Base-by-base conservation (phyloP, 148 eudicot species). In the Simmondsia chinensis region DNA sequence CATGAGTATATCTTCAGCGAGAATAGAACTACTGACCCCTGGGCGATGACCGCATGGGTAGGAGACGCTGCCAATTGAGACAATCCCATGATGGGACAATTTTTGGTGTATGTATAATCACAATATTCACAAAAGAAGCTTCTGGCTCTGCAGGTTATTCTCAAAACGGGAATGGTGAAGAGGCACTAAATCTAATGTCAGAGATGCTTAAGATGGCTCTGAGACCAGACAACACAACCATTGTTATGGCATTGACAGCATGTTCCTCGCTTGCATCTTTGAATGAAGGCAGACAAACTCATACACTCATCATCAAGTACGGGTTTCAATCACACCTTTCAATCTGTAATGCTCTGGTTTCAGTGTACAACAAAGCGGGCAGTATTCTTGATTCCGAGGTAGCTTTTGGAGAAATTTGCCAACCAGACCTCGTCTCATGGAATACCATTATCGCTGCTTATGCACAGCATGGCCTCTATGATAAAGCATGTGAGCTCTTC, bases 311-410 rank as follows among this genome's bases (percentile, higher is more conserved):
- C 43, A 33, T 64, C 7, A 64, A 59, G 52, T 37, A 28, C 20
- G 65, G 70, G 39, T 54, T 42, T 27, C 39, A 30, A 7, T 41
- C 50, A 33, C 36, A 53, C 48, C 46, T 59, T 9, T 48, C 66
- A 17, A 35, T 70, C 13, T 59, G 59, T 38, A 70, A 64, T 49
- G 63, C 75, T 40, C 24, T 70, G 20, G 15, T 64, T 31, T 58
- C 70, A 47, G 56, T 65, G 71, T 73, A 73, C 43, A 54, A 60
- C 48, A 73, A 58, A 48, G 63, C 73, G 38, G 78, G 78, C 25
- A 18, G 55, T 42, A 50, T 68, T 52, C 9, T 25, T 38, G 66
- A 57, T 34, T 61, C 70, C 6, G 59, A 58, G 48, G 57, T 50
- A 2, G 60, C 54, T n/a, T 73, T 73, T 56, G 9, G 32, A 9